These are phyloP conservation scores for Arxiozyma telluris DNA, from an alignment of 1,139 yeast genomes.

Conservation along the genomic window DNA sequence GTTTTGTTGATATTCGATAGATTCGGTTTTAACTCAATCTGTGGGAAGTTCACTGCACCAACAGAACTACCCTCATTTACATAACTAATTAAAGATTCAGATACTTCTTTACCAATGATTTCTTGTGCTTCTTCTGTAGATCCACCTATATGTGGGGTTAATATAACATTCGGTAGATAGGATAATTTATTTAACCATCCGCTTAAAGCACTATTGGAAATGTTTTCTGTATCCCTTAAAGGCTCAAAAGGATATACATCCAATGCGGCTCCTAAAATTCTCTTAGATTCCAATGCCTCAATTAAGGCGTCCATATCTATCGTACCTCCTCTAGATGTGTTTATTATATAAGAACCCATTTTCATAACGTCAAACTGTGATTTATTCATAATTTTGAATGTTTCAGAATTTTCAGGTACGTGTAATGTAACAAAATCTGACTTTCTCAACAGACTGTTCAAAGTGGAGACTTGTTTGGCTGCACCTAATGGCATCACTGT, in stretches of 20 bases:
- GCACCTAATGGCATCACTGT: constrained; percentile 97
- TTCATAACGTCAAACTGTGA: constrained; percentile 95
- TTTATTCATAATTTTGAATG: constrained; percentile 78
- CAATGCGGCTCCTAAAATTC: constrained; percentile 93
- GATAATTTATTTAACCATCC: constrained; percentile 77
- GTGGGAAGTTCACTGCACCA: constrained; percentile 99
- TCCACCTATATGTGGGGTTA: constrained; percentile 98
- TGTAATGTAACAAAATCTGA: constrained; percentile 90
- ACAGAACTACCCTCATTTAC: constrained; percentile 93
- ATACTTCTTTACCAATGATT: constrained; percentile 95
- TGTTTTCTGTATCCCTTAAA: constrained; percentile 85
- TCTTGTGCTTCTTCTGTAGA: constrained; percentile 98
- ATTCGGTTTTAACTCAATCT: constrained; percentile 82
- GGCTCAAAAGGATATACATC: constrained; percentile 98
- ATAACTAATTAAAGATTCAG: constrained; percentile 74
- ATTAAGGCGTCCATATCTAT: constrained; percentile 91
- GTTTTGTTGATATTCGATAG: constrained; percentile 36
- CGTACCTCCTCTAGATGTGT: constrained; percentile 97
- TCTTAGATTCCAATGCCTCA: constrained; percentile 84
- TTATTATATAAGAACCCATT: constrained; percentile 87
- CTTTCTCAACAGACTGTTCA: constrained; percentile 69
- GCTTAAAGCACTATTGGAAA: constrained; percentile 65
- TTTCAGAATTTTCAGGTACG: constrained; percentile 91
- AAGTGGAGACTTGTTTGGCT: constrained; percentile 82
- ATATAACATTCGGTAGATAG: constrained; percentile 75